Evolutionary conservation across 352 stramenopile genomes (phyloP).

Genomic region (Phytophthora pseudosyringae): DNA sequence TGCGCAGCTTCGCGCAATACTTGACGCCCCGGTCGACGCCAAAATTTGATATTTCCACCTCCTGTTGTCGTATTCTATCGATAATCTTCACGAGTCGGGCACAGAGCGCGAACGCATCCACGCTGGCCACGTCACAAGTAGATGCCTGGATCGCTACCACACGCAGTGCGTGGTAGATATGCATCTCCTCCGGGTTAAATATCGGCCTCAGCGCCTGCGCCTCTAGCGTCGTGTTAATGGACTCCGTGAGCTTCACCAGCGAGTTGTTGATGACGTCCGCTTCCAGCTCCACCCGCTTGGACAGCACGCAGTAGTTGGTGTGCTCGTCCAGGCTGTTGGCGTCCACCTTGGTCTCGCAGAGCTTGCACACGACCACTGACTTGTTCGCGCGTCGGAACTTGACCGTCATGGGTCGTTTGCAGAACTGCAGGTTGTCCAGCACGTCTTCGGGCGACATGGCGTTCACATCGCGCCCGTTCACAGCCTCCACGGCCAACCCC

Average conservation of each 20-base stretch:
- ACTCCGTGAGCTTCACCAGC: constrained; percentile 57
- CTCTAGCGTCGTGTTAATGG: constrained; percentile 64
- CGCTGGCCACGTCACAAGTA: constrained; percentile 70
- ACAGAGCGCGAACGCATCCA: constrained; percentile 83
- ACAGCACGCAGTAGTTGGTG: constrained; percentile 84
- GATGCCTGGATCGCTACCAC: constrained; percentile 77
- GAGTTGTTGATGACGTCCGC: constrained; percentile 80
- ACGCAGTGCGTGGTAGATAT: constrained; percentile 76
- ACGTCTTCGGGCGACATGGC: constrained; percentile 52
- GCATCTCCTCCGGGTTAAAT: constrained; percentile 64
- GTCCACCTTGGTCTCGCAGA: constrained; percentile 83
- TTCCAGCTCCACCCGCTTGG: constrained; percentile 75
- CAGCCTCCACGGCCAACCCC: constrained; percentile 69
- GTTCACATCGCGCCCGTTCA: constrained; percentile 57
- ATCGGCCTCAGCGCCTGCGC: constrained; percentile 42
- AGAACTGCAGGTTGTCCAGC: constrained; percentile 69
- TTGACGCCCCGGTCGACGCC: constrained; percentile 60
- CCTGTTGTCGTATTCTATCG: constrained; percentile 68
- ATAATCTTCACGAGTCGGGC: constrained; percentile 82
- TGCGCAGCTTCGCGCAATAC: constrained; percentile 63
- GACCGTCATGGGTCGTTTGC: constrained; percentile 64
- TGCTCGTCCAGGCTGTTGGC: constrained; percentile 71
- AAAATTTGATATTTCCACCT: constrained; percentile 51
- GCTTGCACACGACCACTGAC: constrained; percentile 73
- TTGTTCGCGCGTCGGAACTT: constrained; percentile 58